Base-by-base conservation (phyloP, 805 yeast genomes). In the Saturnispora zaruensis region DNA sequence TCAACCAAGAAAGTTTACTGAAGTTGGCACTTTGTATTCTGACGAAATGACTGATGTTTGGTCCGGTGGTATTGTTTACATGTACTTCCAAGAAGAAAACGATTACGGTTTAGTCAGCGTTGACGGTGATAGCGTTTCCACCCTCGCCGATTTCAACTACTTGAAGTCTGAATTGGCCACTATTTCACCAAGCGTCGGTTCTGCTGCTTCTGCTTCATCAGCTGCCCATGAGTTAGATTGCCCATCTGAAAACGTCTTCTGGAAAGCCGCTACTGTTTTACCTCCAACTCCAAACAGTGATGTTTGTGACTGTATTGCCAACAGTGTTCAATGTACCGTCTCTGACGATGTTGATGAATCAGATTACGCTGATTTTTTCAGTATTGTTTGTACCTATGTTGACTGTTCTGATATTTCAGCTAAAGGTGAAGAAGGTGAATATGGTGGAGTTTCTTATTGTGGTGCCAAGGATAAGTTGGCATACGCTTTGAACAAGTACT, bases 51-150 rank as follows among this genome's bases (percentile, higher is more conserved):
- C 93, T 45, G 85, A 79, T 60, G 90, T 87, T 47, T 88, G 95
- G 93, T 86, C 95, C 40, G 96, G 96, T 64, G 96, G 96, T 68
- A 85, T 87, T 59, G 91, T 86, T 48, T 87, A 88, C 76, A 86
- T 86, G 93, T 87, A 86, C 71, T 85, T 82, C 66, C 80, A 88
- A 72, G 96, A 87, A 69, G 81, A 68, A 44, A 88, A 88, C 69
- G 66, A 85, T 57, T 87, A 87, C 64, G 96, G 96, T 53, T 75
- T 87, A 53, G 95, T 87, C 24, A 61, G 81, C 30, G 69, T 84
- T 45, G 61, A 59, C 24, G 75, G 69, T 60, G 59, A 57, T 45
- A 32, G 55, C 16, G 88, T 84, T 48, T 67, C 73, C 23, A 84
- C 90, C 6, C 63, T 83, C 58, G 69, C 61, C 5, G 93, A 85